phyloP scores from a whole-genome alignment of 2,329 filamentous ascomycete species.

The Fusarium sp. region DNA sequence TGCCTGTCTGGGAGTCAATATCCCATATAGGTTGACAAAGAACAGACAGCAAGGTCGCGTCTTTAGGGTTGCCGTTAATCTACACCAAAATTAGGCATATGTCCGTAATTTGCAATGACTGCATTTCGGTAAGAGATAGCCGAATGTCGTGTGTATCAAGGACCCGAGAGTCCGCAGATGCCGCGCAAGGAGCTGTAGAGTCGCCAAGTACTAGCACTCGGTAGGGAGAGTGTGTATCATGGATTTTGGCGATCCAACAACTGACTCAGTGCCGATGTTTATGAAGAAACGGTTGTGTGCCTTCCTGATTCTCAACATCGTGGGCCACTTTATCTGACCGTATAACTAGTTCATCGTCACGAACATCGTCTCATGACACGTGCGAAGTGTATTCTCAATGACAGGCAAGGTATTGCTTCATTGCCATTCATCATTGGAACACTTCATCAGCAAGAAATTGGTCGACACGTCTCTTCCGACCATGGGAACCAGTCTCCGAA shows the following conservation, averaged over 20 bases:
- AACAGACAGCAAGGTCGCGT: background rate
- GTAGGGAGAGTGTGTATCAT: background rate
- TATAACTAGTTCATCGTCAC: background rate
- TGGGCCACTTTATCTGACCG: background rate
- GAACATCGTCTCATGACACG: background rate
- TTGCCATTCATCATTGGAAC: conserved; percentile 36
- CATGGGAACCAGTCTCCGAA: conserved; percentile 19
- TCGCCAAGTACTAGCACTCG: background rate
- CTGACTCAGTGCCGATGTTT: background rate
- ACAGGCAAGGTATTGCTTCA: background rate
- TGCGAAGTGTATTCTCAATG: background rate
- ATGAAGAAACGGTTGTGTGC: background rate
- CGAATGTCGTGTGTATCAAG: background rate
- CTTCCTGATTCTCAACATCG: background rate
- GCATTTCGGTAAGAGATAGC: background rate
- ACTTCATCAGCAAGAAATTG: conserved; percentile 45
- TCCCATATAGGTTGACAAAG: background rate
- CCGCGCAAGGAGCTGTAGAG: background rate
- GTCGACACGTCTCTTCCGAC: conserved; percentile 45
- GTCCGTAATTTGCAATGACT: background rate
- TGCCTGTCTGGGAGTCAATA: background rate
- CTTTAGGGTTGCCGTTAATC: background rate
- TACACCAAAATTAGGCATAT: background rate
- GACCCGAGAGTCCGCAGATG: background rate
- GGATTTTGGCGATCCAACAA: background rate